phyloP scores from a whole-genome alignment of 352 stramenopile genomes.

The Phytophthora rubi region DNA sequence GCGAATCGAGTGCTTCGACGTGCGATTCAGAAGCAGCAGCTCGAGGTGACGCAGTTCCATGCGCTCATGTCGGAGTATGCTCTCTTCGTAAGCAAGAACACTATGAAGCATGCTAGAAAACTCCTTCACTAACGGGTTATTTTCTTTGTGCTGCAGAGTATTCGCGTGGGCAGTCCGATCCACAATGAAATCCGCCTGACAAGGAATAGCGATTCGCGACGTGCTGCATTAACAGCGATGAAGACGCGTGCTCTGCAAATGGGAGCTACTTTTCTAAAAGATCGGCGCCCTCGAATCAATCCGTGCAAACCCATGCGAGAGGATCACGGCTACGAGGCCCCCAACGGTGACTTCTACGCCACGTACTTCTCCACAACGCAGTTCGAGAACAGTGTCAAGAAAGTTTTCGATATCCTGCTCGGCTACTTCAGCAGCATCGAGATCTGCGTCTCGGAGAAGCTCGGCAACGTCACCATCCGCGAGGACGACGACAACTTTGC shows the following conservation, averaged over 20 bases:
- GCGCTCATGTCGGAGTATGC: constrained; percentile 40
- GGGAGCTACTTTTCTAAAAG: constrained; percentile 33
- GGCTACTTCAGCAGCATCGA: constrained; percentile 48
- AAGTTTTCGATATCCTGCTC: constrained; percentile 52
- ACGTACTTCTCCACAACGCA: constrained; percentile 31
- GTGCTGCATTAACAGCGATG: constrained; percentile 13
- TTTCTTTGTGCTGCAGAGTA: constrained; percentile 22
- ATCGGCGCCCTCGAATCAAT: constrained; percentile 27
- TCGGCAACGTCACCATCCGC: constrained; percentile 53
- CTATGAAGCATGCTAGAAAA: background rate
- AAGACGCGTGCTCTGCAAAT: constrained; percentile 26
- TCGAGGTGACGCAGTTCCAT: constrained; percentile 31
- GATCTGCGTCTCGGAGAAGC: constrained; percentile 53
- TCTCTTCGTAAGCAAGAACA: constrained; percentile 25
- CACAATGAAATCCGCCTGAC: constrained; percentile 32
- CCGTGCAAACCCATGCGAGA: constrained; percentile 36
- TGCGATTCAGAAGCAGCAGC: constrained; percentile 34
- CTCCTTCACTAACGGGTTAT: background rate
- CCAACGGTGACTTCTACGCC: constrained; percentile 36
- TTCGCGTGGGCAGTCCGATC: constrained; percentile 37
- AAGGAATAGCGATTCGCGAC: constrained; percentile 6
- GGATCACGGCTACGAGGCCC: constrained; percentile 32
- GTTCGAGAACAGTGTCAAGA: constrained; percentile 41
- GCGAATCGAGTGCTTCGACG: constrained; percentile 32
- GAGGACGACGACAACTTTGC: constrained; percentile 47